Evolutionary conservation across 2,329 filamentous ascomycete genomes (phyloP), one percentile per base, ranked within the genome.

Genomic region (Fusarium buharicum): DNA sequence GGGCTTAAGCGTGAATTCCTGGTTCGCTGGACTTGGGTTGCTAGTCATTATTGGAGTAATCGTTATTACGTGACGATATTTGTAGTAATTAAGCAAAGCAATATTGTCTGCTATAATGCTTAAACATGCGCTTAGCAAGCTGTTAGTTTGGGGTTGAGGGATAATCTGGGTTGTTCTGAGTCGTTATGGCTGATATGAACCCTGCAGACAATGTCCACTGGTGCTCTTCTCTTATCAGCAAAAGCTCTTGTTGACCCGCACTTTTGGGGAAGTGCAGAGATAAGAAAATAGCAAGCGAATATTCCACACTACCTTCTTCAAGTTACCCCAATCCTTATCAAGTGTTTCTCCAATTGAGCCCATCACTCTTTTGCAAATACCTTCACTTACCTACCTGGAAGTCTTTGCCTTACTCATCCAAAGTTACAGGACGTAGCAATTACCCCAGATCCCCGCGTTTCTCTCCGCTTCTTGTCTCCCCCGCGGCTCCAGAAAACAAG

Each of bases 401-500:
- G 4, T 30, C 11, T 30, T 30, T 30, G 10, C 5, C 16, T 33
- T 17, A 8, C 31, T 59, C 33, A 16, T 34, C 44, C n/a, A n/a
- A 28, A 31, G 18, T 48, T 20, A 20, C 12, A 34, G 31, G 31
- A 10, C 16, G 17, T 18, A 4, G 16, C 9, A 16, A 18, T 33
- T 48, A 34, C 57, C 52, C 47, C 53, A 59, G 57, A 62, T 56
- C 50, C 59, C 43, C 37, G 34, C 51, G 41, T 17, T 24, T 36
- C 11, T 33, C 22, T 45, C 27, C 28, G 30, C 46, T 47, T 36
- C 53, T 30, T 30, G 5, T 33, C 30, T 33, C 30, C 47, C 37
- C 62, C 47, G 53, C 47, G 31, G 43, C 62, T 68, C 67, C 67
- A 69, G 62, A 38, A 64, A 59, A 62, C 56, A 59, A 67, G 48